Conservation (phyloP, 371 early-diverging fungal species). For the Zychaea mexicana region DNA sequence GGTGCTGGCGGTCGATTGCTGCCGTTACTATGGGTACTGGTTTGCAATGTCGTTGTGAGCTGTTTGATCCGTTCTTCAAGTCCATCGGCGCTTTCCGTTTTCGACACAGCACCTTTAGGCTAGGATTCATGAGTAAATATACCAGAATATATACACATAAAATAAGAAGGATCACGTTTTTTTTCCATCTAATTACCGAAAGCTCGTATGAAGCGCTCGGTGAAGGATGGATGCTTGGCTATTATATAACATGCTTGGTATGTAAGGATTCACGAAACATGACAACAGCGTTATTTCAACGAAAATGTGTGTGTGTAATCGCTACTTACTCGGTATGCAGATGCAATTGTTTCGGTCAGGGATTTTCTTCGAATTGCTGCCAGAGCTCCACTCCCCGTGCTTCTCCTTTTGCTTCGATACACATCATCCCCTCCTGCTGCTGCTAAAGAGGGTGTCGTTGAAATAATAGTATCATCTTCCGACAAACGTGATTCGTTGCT, state of each 20-base stretch:
- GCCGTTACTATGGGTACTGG: not conserved
- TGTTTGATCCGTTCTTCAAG: constrained; percentile 11
- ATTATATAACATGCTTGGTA: not conserved
- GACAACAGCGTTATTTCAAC: too few relatives aligned
- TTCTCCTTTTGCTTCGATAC: not conserved
- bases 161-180: too few relatives aligned
- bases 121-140: not conserved
- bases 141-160: not conserved
- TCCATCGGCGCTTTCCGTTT: not conserved
- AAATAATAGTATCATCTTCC: not conserved
- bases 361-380: constrained; percentile 4
- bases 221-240: constrained; percentile 18
- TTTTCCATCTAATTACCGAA: too few relatives aligned
- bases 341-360: constrained; percentile 7
- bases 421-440: not conserved
- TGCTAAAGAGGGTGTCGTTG: not conserved
- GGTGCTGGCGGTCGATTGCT: not conserved
- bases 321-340: constrained; percentile 1
- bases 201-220: constrained; percentile 19
- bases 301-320: too few relatives aligned
- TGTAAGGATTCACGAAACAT: too few relatives aligned
- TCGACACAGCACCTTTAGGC: not conserved
- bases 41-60: not conserved
- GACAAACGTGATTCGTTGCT: not conserved
- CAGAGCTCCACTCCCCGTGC: not conserved